phyloP scores from a whole-genome alignment of 2,329 filamentous ascomycete species.

The Arthrobotrys sinensis region DNA sequence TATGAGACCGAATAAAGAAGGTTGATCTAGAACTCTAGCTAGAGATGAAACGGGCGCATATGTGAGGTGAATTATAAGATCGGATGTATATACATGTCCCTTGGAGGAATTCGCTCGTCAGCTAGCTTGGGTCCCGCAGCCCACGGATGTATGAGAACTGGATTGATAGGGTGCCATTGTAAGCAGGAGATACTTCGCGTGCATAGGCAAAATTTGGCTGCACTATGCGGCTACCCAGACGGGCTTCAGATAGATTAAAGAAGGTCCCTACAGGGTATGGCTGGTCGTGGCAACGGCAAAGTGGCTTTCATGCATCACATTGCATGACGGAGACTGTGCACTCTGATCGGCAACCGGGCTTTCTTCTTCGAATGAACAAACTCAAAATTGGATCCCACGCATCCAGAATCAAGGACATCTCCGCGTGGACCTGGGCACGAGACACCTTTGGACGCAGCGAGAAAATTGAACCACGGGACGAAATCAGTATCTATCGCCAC shows the following conservation, averaged over 20 bases:
- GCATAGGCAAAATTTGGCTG: conserved; percentile 35
- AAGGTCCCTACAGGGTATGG: conserved; percentile 29
- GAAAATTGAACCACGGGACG: neutral
- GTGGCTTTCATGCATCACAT: conserved; percentile 46
- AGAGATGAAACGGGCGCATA: conserved; percentile 8
- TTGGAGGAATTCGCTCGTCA: conserved; percentile 33
- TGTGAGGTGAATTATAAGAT: conserved; percentile 10
- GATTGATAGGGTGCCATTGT: conserved; percentile 13
- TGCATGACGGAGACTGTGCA: conserved; percentile 23
- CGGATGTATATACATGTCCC: conserved; percentile 13
- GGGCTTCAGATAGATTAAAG: conserved; percentile 24
- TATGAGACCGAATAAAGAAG: conserved; percentile 8
- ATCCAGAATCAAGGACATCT: neutral
- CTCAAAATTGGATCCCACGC: neutral
- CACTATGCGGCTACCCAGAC: conserved; percentile 24
- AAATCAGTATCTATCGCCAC: neutral
- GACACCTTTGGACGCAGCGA: neutral
- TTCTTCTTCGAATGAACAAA: conserved; percentile 19
- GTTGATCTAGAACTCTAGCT: conserved; percentile 18
- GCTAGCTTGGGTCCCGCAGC: conserved; percentile 1
- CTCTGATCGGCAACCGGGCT: conserved; percentile 39
- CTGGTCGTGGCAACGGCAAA: conserved; percentile 53
- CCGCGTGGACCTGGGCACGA: neutral
- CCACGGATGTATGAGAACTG: conserved; percentile 5
- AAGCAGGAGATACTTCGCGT: conserved; percentile 6